Evolutionary conservation across 2,329 filamentous ascomycete species (phyloP).

Genomic region (Cytospora piceae): DNA sequence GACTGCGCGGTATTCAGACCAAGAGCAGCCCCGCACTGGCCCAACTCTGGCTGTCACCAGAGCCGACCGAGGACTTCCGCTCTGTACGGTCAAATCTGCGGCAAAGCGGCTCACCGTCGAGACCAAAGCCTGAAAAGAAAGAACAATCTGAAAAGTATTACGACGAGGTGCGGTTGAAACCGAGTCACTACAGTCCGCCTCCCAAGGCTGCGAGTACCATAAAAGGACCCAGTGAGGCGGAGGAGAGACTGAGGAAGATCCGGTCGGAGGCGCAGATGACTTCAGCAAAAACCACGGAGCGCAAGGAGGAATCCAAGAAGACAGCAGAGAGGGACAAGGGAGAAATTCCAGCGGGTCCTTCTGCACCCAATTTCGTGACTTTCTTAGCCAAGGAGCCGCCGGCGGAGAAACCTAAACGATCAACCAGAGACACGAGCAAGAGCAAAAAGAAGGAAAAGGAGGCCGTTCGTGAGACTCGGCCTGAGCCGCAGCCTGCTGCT

Average conservation of each 20-base stretch:
- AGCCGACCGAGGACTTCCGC: constrained; percentile 11
- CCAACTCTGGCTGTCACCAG: neutral
- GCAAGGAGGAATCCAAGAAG: constrained; percentile 7
- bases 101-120: constrained; percentile 4
- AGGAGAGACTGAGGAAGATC: constrained; percentile 3
- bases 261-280: constrained; percentile 10
- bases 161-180: constrained; percentile 4
- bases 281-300: constrained; percentile 3
- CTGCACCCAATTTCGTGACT: neutral
- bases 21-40: neutral
- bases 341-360: neutral
- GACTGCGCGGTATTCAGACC: constrained; percentile 3
- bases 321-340: neutral
- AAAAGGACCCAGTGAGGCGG: neutral
- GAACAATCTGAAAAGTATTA: neutral
- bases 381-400: neutral
- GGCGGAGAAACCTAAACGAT: neutral
- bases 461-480: neutral
- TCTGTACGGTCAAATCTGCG: constrained; percentile 12
- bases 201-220: neutral
- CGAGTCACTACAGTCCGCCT: constrained; percentile 7
- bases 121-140: neutral
- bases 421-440: constrained; percentile 11
- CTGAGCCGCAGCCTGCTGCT: neutral
- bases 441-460: neutral